Evolutionary conservation across 495 filamentous ascomycete genomes (phyloP).

Genomic region (Xylaria scruposa): DNA sequence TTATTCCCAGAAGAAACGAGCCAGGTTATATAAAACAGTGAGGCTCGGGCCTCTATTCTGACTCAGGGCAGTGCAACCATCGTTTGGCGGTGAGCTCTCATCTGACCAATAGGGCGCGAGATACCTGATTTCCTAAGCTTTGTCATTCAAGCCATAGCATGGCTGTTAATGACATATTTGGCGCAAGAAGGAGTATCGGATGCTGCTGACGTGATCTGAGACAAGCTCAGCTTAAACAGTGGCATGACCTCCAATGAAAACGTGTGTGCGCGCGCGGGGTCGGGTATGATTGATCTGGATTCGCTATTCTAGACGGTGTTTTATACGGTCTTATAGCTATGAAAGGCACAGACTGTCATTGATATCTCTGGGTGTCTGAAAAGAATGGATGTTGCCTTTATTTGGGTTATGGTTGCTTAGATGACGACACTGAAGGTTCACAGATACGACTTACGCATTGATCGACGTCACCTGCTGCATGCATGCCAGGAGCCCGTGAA

Average conservation of each 20-base stretch:
- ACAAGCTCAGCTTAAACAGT: neutral
- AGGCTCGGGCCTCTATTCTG: constrained; percentile 2
- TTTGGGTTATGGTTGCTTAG: neutral
- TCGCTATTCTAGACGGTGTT: neutral
- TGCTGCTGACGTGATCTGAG: constrained; percentile 22
- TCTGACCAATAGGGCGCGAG: neutral
- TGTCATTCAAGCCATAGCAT: constrained; percentile 1
- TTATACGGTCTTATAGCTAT: neutral
- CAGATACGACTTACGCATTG: constrained; percentile 1
- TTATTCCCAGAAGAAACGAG: neutral
- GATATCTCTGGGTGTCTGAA: neutral
- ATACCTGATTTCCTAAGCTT: neutral
- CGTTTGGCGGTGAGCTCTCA: constrained; percentile 10
- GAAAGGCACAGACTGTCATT: neutral
- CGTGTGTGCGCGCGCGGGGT: neutral
- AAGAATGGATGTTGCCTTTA: neutral
- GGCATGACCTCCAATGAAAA: neutral
- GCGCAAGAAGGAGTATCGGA: neutral
- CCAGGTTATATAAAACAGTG: neutral
- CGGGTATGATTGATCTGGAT: neutral
- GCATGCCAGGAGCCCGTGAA: constrained; percentile 10
- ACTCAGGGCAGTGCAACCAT: neutral
- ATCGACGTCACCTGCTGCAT: constrained; percentile 20
- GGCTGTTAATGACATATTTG: neutral
- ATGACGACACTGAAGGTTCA: neutral